Evolutionary conservation across 768 basidiomycete species (phyloP), one percentile per base, ranked within the genome.

Genomic region (Amanita fuliginea): DNA sequence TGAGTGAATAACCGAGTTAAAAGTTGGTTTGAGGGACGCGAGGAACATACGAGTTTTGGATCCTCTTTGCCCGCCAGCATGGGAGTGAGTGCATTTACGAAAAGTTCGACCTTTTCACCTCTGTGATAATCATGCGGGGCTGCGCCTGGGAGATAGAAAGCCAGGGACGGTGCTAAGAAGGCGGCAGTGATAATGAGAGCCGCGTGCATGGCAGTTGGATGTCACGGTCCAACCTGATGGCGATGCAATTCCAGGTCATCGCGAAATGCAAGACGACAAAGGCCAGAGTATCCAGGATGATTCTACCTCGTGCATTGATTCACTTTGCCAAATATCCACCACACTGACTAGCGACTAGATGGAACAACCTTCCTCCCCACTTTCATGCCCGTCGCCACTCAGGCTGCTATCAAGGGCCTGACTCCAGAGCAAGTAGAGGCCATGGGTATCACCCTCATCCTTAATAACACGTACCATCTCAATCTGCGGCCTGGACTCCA

Each of bases 311-410:
- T 86, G 61, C 61, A 83, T 70, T 39, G 13, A 34, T 26, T 51
- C 10, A 49, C 28, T 52, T 53, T 3, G 32, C 43, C 42, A n/a
- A 36, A 41, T 24, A 24, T 53, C 44, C 48, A 39, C 46, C 36
- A 40, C 44, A 2, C 16, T 51, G 13, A 36, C 46, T 9, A n/a
- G 36, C 30, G 8, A 33, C 19, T 16, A 89, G 87, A 91, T 68
- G 88, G 87, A 7, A 67, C 75, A 34, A 92, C 89, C 1, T 78
- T 84, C 72, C 68, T 92, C 16, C 90, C 90, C 1, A 89, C 90
- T 0, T 94, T 94, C 58, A 94, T 93, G 91, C 91, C 90, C 3
- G 89, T 93, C 7, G 90, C 89, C 2, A 94, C 91, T 3, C 91
- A 94, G 60, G 89, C 85, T 14, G 86, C 90, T 5, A 89, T 94